Base-by-base conservation (phyloP, 1,139 yeast species). In the Wickerhamomyces sp. region DNA sequence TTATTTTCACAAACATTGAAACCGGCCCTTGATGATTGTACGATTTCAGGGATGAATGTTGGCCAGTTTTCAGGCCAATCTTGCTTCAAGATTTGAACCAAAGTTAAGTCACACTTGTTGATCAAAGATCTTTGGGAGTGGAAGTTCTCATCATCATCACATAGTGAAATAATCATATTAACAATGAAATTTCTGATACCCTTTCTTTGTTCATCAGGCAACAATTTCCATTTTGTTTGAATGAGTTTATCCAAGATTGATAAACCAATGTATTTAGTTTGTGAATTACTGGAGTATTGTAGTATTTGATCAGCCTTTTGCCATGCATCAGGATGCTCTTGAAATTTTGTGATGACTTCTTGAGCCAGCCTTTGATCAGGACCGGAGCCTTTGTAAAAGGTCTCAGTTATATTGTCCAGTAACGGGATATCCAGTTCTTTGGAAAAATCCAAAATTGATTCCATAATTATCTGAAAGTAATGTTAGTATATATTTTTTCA, bases 31-130 rank as follows among this genome's bases (percentile, higher is more conserved):
- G 95, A 83, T 49, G 95, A 82, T 47, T 75, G 75, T 33, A 92
- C 94, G 47, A 92, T 77, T 60, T 94, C 98, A 13, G 97, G 96
- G 39, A 92, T 84, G 56, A 94, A 92, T 54, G 85, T 87, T 18
- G 97, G 97, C 99, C 99, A 92, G 59, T 89, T 86, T 52, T 82
- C 89, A 30, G 99, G 99, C 99, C 99, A 92, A 60, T 92, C 99
- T 64, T 94, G 97, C 60, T 92, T 92, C 57, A 92, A 76, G 38
- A 92, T 82, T 57, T 92, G 95, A 29, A 92, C 98, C 57, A 92
- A 71, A 7, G 97, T 92, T 59, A 92, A 73, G 65, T 92, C 96
- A 54, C 92, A 90, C 63, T 94, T 94, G 66, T 86, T 88, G 55
- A 92, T 87, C 57, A 92, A 73, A 17, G 97, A 82, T 58, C 81